Conservation (phyloP, 805 yeast genomes). For the Kregervanrija fluxuum region DNA sequence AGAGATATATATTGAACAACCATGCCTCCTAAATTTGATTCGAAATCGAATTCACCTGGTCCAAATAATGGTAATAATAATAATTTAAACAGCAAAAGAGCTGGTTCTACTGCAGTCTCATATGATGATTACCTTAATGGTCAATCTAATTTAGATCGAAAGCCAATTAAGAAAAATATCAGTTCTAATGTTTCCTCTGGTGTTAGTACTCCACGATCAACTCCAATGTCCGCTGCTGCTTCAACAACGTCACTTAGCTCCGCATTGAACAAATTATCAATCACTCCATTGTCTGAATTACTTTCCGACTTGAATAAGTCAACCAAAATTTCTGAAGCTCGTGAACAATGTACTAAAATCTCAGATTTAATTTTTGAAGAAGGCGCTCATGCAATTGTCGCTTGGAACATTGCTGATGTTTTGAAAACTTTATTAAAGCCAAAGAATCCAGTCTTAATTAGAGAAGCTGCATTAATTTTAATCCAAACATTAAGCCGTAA, state of each 20-base stretch:
- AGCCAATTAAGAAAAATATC: slow-evolving; percentile 8
- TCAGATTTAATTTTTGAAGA: slow-evolving; percentile 39
- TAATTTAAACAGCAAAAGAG: slow-evolving; percentile 14
- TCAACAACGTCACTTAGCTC: slow-evolving; percentile 65
- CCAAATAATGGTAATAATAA: slow-evolving; percentile 21
- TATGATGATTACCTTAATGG: slow-evolving; percentile 41
- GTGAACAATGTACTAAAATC: slow-evolving; percentile 46
- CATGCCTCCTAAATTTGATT: slow-evolving; percentile 37
- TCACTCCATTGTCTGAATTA: slow-evolving; percentile 59
- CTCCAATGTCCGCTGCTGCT: slow-evolving; percentile 23
- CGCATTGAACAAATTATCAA: slow-evolving; percentile 57
- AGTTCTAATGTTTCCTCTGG: slow-evolving; percentile 27
- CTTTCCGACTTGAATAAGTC: slow-evolving; percentile 47
- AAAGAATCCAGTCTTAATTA: slow-evolving; percentile 63
- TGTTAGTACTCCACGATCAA: slow-evolving; percentile 10
- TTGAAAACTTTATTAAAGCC: slow-evolving; percentile 61
- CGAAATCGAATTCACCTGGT: slow-evolving; percentile 25
- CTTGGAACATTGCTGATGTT: slow-evolving; percentile 61
- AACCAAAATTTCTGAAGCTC: slow-evolving; percentile 45
- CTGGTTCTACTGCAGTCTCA: slow-evolving; percentile 19
- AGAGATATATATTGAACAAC: not conserved
- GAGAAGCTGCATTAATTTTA: slow-evolving; percentile 70
- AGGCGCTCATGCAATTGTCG: slow-evolving; percentile 43
- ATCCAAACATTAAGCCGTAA: slow-evolving; percentile 47
- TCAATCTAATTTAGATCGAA: slow-evolving; percentile 8